Evolutionary conservation across 148 eudicot genomes (phyloP).

Genomic region (Hydrangea macrophylla): DNA sequence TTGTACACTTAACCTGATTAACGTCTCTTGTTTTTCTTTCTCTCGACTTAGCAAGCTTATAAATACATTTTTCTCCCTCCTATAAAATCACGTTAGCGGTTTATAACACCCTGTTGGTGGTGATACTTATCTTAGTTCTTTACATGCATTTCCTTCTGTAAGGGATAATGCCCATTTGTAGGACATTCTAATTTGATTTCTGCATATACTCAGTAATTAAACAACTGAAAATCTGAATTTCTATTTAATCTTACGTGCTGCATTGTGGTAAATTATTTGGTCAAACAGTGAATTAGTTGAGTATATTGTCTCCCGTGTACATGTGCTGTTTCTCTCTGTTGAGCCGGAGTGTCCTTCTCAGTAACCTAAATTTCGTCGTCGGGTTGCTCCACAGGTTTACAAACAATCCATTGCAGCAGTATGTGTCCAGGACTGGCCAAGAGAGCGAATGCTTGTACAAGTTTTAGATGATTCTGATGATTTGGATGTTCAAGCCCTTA

Average conservation of each 20-base stretch:
- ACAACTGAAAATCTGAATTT: background rate
- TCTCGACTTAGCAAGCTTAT: too few species aligned
- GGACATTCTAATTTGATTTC: background rate
- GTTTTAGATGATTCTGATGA: constrained; percentile 86
- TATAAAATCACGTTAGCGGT: background rate
- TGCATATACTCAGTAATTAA: background rate
- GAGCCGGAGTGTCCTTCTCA: background rate
- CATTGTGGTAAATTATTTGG: background rate
- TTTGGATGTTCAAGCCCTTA: constrained; percentile 62
- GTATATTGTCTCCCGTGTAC: background rate
- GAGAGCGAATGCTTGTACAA: constrained; percentile 90
- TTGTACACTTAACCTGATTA: too few species aligned
- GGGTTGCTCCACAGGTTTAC: constrained; percentile 58
- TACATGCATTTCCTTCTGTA: background rate
- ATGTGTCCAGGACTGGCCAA: constrained; percentile 90
- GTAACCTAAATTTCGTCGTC: constrained; percentile 2
- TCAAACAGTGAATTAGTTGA: background rate
- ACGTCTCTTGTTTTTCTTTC: too few species aligned
- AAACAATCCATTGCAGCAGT: constrained; percentile 86
- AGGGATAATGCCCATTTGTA: background rate
- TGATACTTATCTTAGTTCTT: background rate
- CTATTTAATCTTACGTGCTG: background rate
- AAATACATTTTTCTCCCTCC: too few species aligned
- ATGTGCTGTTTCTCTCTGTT: background rate
- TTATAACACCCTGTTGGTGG: background rate